These are phyloP conservation scores for Halenospora varia DNA, from an alignment of 495 filamentous ascomycete species.

Conservation along the genomic window DNA sequence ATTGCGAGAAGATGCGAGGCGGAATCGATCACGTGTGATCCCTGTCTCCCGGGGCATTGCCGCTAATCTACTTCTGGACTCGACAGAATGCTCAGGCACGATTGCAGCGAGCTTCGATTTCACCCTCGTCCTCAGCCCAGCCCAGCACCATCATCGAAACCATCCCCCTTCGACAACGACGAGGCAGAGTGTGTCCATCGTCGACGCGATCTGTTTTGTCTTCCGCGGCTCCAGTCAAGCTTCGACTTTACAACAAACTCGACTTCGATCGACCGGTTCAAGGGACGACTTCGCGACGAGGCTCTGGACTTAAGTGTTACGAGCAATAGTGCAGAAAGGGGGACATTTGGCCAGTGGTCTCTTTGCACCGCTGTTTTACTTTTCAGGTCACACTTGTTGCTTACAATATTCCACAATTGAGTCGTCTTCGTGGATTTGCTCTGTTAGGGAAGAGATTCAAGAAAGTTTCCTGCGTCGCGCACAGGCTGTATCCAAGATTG, in stretches of 20 bases:
- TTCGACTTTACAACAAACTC: too few species aligned
- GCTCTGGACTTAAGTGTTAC: slow-evolving; percentile 5
- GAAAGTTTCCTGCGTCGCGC: slow-evolving; percentile 16
- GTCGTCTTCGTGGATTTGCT: slow-evolving; percentile 6
- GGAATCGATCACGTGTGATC: too few species aligned
- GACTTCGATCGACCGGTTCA: not conserved
- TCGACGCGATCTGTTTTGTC: not conserved
- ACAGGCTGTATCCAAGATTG: slow-evolving; percentile 27
- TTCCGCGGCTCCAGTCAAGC: too few species aligned
- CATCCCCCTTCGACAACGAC: not conserved
- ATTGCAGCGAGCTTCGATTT: too few species aligned
- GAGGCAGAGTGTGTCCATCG: not conserved
- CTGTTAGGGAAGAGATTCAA: slow-evolving; percentile 6
- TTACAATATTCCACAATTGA: slow-evolving; percentile 5
- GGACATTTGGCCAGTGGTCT: slow-evolving; percentile 18
- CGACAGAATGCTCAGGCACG: too few species aligned
- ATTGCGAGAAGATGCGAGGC: too few species aligned
- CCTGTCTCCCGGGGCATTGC: too few species aligned
- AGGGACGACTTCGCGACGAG: slow-evolving; percentile 14
- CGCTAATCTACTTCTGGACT: too few species aligned
- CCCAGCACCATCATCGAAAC: not conserved
- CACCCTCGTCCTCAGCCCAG: not conserved
- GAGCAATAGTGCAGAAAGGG: slow-evolving; percentile 3
- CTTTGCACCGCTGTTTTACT: slow-evolving; percentile 17
- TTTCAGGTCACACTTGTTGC: slow-evolving; percentile 14